Conservation (phyloP, 1,284 basidiomycete species). For the Trichosporon inkin region DNA sequence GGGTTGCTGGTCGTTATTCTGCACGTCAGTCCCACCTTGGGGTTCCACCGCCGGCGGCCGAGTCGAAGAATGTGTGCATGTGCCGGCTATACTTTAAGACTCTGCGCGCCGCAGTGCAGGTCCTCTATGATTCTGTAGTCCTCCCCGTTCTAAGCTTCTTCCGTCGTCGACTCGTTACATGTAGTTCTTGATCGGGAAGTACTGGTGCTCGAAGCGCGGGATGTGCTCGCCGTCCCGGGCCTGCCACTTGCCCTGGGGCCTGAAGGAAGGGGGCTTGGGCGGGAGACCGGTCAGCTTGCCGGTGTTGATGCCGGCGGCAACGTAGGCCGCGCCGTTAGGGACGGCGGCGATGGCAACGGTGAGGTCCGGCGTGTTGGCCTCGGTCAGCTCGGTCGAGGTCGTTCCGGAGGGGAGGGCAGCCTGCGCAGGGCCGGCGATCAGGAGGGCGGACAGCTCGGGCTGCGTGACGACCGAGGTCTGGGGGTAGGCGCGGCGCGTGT, state of each 20-base stretch:
- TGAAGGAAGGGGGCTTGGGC: conserved; percentile 59
- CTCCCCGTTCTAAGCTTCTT: conserved; percentile 8
- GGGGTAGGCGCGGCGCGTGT: conserved; percentile 85
- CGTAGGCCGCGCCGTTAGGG: conserved; percentile 55
- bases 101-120: conserved; percentile 2
- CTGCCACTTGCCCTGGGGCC: conserved; percentile 59
- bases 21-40: neutral
- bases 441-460: conserved; percentile 69
- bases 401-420: conserved; percentile 56
- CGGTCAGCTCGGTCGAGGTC: conserved; percentile 30
- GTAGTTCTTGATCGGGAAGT: conserved; percentile 84
- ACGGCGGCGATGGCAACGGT: conserved; percentile 66
- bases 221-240: conserved; percentile 64
- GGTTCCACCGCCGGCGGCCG: neutral
- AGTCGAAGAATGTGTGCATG: neutral
- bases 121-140: conserved; percentile 1
- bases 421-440: conserved; percentile 74
- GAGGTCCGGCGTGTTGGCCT: conserved; percentile 50
- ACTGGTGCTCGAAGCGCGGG: conserved; percentile 68
- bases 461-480: conserved; percentile 79
- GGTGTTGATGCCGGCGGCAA: conserved; percentile 61
- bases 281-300: conserved; percentile 57
- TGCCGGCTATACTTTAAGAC: conserved; percentile 6
- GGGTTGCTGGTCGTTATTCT: neutral
- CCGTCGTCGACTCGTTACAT: conserved; percentile 8